A percentile compares a stretch with the other conserved stretches of the same genome.
Evolutionary conservation across 352 stramenopile species (phyloP).

Genomic region (Phytophthora colocasiae): DNA sequence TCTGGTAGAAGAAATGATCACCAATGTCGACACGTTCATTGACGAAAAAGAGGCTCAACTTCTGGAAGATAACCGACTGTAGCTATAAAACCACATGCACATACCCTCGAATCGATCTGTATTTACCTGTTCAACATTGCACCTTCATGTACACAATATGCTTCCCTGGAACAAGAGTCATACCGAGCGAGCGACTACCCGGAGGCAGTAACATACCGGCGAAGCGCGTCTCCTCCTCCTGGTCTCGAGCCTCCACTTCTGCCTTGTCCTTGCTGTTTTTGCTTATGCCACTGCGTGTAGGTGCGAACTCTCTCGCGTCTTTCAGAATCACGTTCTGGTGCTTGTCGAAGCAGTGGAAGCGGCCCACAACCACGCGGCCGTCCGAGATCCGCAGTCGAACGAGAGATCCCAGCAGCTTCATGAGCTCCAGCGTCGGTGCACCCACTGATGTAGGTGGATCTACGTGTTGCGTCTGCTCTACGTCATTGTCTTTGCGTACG

Average conservation of each 20-base stretch:
- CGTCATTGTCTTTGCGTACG: constrained; percentile 6
- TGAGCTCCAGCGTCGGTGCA: constrained; percentile 57
- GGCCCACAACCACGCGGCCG: constrained; percentile 68
- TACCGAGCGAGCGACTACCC: constrained; percentile 63
- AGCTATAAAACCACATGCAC: constrained; percentile 1
- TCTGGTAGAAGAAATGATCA: constrained; percentile 78
- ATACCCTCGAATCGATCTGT: neutral
- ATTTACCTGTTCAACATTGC: constrained; percentile 25
- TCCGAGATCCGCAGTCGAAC: constrained; percentile 78
- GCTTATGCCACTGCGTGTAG: constrained; percentile 26
- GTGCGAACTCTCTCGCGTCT: constrained; percentile 68
- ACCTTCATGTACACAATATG: constrained; percentile 84
- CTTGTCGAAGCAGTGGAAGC: constrained; percentile 85
- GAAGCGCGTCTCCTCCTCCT: constrained; percentile 51
- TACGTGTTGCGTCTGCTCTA: constrained; percentile 26
- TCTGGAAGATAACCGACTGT: constrained; percentile 54
- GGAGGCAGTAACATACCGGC: constrained; percentile 27
- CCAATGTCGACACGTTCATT: constrained; percentile 76
- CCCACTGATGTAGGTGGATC: constrained; percentile 36
- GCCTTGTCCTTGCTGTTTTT: constrained; percentile 45
- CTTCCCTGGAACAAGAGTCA: constrained; percentile 80
- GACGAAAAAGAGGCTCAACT: constrained; percentile 73
- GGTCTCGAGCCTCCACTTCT: constrained; percentile 35
- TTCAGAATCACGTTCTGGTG: constrained; percentile 85
- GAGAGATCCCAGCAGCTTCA: constrained; percentile 61